A percentile compares a stretch with the other conserved stretches of the same genome.
Evolutionary conservation across 768 basidiomycete genomes (phyloP).

Genomic region (Boletus speciosus): DNA sequence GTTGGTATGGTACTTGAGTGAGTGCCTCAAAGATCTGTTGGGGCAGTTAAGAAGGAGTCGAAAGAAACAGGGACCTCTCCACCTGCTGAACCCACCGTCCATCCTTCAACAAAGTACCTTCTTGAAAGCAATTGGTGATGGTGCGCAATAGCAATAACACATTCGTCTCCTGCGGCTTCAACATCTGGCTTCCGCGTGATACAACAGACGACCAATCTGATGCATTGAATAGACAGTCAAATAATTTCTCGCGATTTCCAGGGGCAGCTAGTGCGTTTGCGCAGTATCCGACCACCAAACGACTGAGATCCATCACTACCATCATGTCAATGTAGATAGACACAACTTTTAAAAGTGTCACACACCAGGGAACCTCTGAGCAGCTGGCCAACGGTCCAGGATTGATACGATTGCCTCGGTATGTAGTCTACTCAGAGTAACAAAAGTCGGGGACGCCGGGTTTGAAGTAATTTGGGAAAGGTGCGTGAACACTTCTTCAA

Average conservation of each 20-base stretch:
- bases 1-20: conserved; percentile 46
- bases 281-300: conserved; percentile 67
- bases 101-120: conserved; percentile 41
- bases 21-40: conserved; percentile 57
- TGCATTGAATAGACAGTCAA: conserved; percentile 61
- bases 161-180: conserved; percentile 82
- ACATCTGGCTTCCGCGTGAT: conserved; percentile 51
- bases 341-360: background rate
- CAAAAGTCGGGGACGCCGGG: conserved; percentile 23
- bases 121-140: conserved; percentile 75
- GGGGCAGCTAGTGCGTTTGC: conserved; percentile 48
- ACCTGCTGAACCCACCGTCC: conserved; percentile 55
- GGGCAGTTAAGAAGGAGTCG: conserved; percentile 5
- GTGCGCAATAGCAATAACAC: conserved; percentile 74
- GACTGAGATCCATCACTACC: conserved; percentile 80
- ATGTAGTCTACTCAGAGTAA: conserved; percentile 45
- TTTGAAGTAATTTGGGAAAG: conserved; percentile 48
- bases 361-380: conserved; percentile 70
- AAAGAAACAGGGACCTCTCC: conserved; percentile 1
- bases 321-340: background rate
- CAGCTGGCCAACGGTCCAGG: conserved; percentile 69
- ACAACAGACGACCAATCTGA: conserved; percentile 54
- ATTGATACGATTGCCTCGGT: conserved; percentile 61
- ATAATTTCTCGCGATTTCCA: conserved; percentile 47
- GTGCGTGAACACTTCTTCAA: conserved; percentile 64